Evolutionary conservation across 208 protist species (phyloP).

Genomic region (Trypanosoma rangeli): DNA sequence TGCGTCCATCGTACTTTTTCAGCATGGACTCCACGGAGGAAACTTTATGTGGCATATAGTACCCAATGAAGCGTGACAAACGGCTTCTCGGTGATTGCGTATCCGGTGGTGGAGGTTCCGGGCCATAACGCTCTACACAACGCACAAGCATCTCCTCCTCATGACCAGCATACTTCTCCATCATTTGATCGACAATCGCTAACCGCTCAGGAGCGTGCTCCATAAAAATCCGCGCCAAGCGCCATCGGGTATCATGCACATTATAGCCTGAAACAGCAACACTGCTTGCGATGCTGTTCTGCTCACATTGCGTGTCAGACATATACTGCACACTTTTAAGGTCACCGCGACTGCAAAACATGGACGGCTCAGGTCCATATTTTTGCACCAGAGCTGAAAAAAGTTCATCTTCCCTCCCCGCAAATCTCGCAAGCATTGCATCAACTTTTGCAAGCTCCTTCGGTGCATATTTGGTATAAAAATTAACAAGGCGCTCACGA

Average conservation of each 20-base stretch:
- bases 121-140: slow-evolving; percentile 17
- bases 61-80: slow-evolving; percentile 24
- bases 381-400: slow-evolving; percentile 49
- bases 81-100: slow-evolving; percentile 13
- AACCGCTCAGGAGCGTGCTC: slow-evolving; percentile 23
- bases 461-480: slow-evolving; percentile 59
- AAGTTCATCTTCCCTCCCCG: slow-evolving; percentile 53
- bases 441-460: slow-evolving; percentile 49
- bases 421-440: slow-evolving; percentile 42
- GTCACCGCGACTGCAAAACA: background rate
- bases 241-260: slow-evolving; percentile 11
- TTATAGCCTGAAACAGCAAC: background rate
- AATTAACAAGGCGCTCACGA: slow-evolving; percentile 41
- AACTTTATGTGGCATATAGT: slow-evolving; percentile 25
- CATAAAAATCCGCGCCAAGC: slow-evolving; percentile 18
- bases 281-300: background rate
- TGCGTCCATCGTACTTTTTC: slow-evolving; percentile 19
- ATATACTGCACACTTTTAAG: background rate
- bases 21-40: slow-evolving; percentile 16
- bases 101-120: slow-evolving; percentile 19
- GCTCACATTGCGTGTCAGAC: slow-evolving; percentile 1
- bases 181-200: slow-evolving; percentile 26
- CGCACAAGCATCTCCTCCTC: slow-evolving; percentile 27
- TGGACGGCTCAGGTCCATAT: slow-evolving; percentile 53
- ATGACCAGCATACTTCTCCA: slow-evolving; percentile 18